Evolutionary conservation across 2,329 filamentous ascomycete species (phyloP).

Genomic region (Neofusicoccum kwambonambiense): DNA sequence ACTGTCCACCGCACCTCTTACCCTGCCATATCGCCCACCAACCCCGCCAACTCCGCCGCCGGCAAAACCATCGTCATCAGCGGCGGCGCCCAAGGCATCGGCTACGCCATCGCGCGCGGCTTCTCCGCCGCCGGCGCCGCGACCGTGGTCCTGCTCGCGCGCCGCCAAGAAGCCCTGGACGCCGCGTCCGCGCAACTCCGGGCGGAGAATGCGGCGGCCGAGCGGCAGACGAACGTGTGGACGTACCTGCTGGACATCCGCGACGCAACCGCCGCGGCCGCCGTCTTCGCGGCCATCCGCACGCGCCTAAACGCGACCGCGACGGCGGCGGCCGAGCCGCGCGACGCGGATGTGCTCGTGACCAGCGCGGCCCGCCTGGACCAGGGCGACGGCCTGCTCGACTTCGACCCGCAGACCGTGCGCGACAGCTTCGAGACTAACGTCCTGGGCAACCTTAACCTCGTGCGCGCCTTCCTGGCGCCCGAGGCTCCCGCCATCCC

Average conservation of each 20-base stretch:
- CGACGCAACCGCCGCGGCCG: neutral
- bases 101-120: slow-evolving; percentile 24
- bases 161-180: slow-evolving; percentile 33
- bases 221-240: neutral
- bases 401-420: slow-evolving; percentile 15
- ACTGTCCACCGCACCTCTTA: slow-evolving; percentile 26
- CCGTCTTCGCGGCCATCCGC: slow-evolving; percentile 16
- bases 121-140: slow-evolving; percentile 42
- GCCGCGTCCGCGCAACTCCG: slow-evolving; percentile 1
- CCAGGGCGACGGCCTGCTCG: neutral
- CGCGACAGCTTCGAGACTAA: slow-evolving; percentile 19
- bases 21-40: slow-evolving; percentile 25
- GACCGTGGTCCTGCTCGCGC: slow-evolving; percentile 41
- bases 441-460: slow-evolving; percentile 19
- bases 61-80: slow-evolving; percentile 33
- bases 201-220: neutral
- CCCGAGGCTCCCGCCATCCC: slow-evolving; percentile 7
- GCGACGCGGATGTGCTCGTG: slow-evolving; percentile 19
- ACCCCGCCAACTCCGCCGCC: slow-evolving; percentile 25
- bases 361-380: slow-evolving; percentile 16
- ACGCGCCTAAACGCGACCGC: neutral
- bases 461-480: slow-evolving; percentile 21
- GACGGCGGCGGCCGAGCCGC: neutral
- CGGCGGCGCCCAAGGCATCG: slow-evolving; percentile 31
- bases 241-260: slow-evolving; percentile 17